Evolutionary conservation across 2,329 filamentous ascomycete genomes (phyloP).

Genomic region (Colletotrichum liaoningense): DNA sequence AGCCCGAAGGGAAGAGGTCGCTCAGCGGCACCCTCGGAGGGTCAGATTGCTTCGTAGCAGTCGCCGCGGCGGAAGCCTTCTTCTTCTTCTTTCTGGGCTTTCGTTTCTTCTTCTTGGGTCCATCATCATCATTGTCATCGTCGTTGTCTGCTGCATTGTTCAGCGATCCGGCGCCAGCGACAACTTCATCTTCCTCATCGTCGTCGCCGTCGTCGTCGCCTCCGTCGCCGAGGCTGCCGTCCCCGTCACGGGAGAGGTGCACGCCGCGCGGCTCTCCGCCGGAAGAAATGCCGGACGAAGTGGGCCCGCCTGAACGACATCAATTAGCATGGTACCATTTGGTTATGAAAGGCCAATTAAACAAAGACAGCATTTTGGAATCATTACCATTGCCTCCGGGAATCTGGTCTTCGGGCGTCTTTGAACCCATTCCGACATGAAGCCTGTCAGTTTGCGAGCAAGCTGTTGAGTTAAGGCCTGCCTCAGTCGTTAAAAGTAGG

Average conservation of each 20-base stretch:
- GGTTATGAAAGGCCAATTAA: no score
- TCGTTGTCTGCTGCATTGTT: not conserved
- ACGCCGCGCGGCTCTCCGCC: constrained; percentile 55
- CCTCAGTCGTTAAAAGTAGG: not conserved
- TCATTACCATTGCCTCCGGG: constrained; percentile 46
- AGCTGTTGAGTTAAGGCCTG: not conserved
- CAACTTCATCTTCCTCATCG: constrained; percentile 35
- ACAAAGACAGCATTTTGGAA: no score
- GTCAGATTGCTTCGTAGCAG: constrained; percentile 42
- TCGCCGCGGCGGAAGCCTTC: constrained; percentile 35
- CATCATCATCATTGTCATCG: not conserved
- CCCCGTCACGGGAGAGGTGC: constrained; percentile 55
- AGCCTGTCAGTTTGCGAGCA: not conserved
- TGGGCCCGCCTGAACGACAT: constrained; percentile 36
- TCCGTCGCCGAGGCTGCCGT: constrained; percentile 51
- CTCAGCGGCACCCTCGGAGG: constrained; percentile 47
- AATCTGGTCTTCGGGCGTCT: constrained; percentile 50
- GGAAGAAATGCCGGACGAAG: constrained; percentile 34
- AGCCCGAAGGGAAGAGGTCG: constrained; percentile 43
- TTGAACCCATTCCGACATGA: constrained; percentile 50
- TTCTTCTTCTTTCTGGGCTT: constrained; percentile 37
- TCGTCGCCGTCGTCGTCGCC: constrained; percentile 44
- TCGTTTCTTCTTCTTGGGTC: constrained; percentile 21
- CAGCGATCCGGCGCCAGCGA: not conserved
- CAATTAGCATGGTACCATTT: constrained; percentile 31